Evolutionary conservation across 768 basidiomycete species (phyloP).

Genomic region (Tephrocybe sp.): DNA sequence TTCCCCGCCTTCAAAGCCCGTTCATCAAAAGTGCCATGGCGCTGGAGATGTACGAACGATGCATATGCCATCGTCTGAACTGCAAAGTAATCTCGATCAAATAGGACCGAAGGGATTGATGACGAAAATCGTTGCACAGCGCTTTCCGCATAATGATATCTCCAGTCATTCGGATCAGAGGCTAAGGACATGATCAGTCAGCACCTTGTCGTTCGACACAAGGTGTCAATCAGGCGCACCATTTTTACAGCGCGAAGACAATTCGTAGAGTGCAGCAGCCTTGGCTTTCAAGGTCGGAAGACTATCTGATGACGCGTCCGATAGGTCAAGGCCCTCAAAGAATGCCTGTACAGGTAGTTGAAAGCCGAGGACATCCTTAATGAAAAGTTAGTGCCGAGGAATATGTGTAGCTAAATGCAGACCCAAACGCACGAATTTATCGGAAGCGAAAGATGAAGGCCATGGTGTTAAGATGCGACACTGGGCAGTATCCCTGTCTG

Average conservation of each 20-base stretch:
- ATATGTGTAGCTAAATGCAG: constrained; percentile 2
- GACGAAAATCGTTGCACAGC: constrained; percentile 44
- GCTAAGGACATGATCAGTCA: constrained; percentile 26
- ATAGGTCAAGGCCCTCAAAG: constrained; percentile 22
- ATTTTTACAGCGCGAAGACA: constrained; percentile 41
- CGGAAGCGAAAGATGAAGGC: constrained; percentile 30
- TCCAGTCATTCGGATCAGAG: constrained; percentile 28
- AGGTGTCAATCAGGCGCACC: constrained; percentile 26
- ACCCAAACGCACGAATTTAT: constrained; percentile 16
- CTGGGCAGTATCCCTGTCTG: constrained; percentile 46
- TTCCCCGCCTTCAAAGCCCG: constrained; percentile 42
- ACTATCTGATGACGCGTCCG: constrained; percentile 23
- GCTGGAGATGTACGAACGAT: constrained; percentile 49
- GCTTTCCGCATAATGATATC: constrained; percentile 36
- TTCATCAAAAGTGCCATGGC: constrained; percentile 34
- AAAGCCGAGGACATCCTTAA: constrained; percentile 12
- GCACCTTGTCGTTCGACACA: constrained; percentile 9
- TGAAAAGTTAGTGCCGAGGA: background rate
- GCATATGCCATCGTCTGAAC: constrained; percentile 47
- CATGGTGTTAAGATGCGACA: constrained; percentile 53
- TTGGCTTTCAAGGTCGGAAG: constrained; percentile 46
- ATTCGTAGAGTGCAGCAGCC: constrained; percentile 51
- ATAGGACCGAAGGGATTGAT: constrained; percentile 20
- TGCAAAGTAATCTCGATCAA: constrained; percentile 14
- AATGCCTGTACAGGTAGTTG: constrained; percentile 24